Percentiles rank a stretch among this genome's conserved stretches.
Conservation (phyloP, 2,329 filamentous ascomycete species). For the Myriosclerotinia curreyana region DNA sequence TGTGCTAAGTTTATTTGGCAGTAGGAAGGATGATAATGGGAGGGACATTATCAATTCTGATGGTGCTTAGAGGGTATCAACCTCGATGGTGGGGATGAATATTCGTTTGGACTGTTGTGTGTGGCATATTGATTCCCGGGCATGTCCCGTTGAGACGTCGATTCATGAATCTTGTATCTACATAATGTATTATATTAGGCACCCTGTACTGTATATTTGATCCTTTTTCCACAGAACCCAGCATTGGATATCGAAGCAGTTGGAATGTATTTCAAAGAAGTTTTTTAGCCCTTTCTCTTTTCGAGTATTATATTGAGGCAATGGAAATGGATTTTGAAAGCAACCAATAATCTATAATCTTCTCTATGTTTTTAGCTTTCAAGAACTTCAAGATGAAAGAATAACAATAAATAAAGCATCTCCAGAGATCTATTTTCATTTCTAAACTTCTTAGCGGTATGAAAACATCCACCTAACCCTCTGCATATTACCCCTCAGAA, state of each 20-base stretch:
- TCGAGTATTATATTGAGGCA: too few species aligned
- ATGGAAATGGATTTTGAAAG: background rate
- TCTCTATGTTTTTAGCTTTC: background rate
- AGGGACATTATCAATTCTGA: slow-evolving; percentile 17
- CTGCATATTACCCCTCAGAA: too few species aligned
- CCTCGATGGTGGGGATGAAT: background rate
- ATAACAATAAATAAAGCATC: background rate
- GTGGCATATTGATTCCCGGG: slow-evolving; percentile 7
- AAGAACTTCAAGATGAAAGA: too few species aligned
- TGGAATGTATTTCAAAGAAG: background rate
- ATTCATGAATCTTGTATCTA: background rate
- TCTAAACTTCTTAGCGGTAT: background rate
- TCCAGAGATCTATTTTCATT: background rate
- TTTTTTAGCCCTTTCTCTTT: background rate
- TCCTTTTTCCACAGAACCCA: background rate
- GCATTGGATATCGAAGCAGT: background rate
- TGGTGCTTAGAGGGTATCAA: background rate
- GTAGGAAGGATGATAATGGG: slow-evolving; percentile 17
- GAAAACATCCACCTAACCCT: too few species aligned
- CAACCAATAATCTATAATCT: background rate
- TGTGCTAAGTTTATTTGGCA: slow-evolving; percentile 10
- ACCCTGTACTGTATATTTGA: background rate
- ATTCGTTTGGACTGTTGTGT: background rate
- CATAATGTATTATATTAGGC: background rate
- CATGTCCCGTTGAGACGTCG: background rate